These are phyloP conservation scores for Zygosaccharomyces rouxii DNA, from an alignment of 805 yeast genomes.

Conservation along the genomic window DNA sequence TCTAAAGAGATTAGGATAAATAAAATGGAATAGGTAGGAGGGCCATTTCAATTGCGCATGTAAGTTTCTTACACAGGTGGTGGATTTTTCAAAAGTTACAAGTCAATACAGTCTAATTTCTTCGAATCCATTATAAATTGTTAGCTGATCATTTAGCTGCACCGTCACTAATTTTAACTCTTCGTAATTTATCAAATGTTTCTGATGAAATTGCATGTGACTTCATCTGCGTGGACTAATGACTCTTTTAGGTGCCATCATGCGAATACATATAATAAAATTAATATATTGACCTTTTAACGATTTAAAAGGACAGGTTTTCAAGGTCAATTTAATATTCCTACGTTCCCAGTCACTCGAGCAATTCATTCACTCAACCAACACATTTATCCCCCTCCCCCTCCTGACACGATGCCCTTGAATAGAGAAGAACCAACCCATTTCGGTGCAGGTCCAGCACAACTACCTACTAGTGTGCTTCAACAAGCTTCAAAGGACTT, in stretches of 20 bases:
- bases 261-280: not conserved
- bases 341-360: not conserved
- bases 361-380: not conserved
- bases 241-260: not conserved
- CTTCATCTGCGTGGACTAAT: not conserved
- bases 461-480: conserved; percentile 76
- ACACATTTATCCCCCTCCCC: not conserved
- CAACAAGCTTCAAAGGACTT: conserved; percentile 85
- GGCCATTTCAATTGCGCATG: no score
- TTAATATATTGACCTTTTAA: not conserved
- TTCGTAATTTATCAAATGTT: not conserved
- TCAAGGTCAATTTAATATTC: not conserved
- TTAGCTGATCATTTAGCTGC: no score
- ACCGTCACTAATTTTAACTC: no score
- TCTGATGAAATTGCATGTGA: not conserved
- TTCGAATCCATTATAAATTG: no score
- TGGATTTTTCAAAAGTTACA: no score
- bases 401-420: conserved; percentile 31
- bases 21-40: no score
- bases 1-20: no score
- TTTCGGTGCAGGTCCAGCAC: conserved; percentile 99
- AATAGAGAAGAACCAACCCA: conserved; percentile 71
- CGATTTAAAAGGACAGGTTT: not conserved
- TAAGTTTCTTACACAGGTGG: no score
- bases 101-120: no score